These are phyloP conservation scores for Aspergillus felis DNA, from an alignment of 2,329 filamentous ascomycete genomes.

Conservation along the genomic window DNA sequence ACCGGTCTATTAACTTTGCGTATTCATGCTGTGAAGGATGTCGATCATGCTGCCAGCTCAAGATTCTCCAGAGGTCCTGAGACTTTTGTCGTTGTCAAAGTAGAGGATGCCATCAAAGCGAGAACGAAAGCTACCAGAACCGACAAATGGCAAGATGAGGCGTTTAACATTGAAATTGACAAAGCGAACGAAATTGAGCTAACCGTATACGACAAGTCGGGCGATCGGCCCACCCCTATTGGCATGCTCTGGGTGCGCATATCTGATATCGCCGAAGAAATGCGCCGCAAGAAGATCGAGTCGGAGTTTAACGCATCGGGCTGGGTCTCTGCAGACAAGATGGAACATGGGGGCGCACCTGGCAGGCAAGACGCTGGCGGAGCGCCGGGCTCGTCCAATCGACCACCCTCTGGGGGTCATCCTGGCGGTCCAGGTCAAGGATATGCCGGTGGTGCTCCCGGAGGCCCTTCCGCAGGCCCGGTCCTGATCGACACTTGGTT, in stretches of 20 bases:
- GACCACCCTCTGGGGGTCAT: constrained; percentile 19
- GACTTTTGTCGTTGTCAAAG: constrained; percentile 93
- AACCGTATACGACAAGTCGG: constrained; percentile 93
- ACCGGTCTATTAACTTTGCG: constrained; percentile 85
- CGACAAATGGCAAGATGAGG: constrained; percentile 88
- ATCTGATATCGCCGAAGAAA: constrained; percentile 95
- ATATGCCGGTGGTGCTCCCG: constrained; percentile 25
- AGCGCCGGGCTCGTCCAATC: constrained; percentile 37
- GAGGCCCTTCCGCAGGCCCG: constrained; percentile 27
- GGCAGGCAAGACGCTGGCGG: constrained; percentile 54
- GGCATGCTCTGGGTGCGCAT: constrained; percentile 95
- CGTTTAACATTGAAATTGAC: constrained; percentile 88
- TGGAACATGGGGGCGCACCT: constrained; percentile 59
- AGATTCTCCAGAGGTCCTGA: constrained; percentile 88
- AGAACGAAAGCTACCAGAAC: constrained; percentile 79
- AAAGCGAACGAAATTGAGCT: constrained; percentile 98
- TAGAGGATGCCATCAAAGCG: constrained; percentile 88
- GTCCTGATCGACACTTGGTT: constrained; percentile 86
- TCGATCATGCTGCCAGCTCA: constrained; percentile 81
- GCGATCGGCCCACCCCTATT: constrained; percentile 86
- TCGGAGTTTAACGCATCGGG: constrained; percentile 90
- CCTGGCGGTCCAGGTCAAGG: constrained; percentile 25
- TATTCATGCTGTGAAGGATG: constrained; percentile 85
- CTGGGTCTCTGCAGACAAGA: constrained; percentile 96
- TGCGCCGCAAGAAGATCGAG: constrained; percentile 95